phyloP scores from a whole-genome alignment of 495 filamentous ascomycete species.

The Haplographium delicatum region DNA sequence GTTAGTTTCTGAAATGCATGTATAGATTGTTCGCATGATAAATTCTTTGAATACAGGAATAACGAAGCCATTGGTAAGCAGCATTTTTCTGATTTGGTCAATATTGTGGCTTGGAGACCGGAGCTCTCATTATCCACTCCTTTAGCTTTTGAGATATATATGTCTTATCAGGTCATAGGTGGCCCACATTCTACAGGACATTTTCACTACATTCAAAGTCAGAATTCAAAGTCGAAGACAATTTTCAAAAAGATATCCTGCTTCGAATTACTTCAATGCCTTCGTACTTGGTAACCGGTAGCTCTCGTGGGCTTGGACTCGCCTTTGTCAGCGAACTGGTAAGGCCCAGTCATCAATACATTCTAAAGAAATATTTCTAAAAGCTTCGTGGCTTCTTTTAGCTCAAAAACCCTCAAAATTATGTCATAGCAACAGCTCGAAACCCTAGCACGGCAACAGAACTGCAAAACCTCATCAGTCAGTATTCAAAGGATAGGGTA shows the following conservation, averaged over 20 bases:
- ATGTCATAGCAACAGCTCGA: not conserved
- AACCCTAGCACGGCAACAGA: not conserved
- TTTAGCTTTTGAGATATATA: not conserved
- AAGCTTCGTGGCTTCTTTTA: not conserved
- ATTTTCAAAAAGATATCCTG: not conserved
- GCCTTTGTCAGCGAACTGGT: conserved; percentile 14
- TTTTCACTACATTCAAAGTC: not conserved
- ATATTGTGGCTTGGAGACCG: not conserved
- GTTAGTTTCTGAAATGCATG: no score
- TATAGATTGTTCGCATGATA: no score
- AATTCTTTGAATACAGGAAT: no score
- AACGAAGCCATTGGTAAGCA: not conserved
- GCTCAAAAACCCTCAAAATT: not conserved
- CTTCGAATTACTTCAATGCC: conserved; percentile 3
- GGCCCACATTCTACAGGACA: not conserved
- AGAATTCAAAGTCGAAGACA: not conserved
- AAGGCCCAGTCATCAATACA: not conserved
- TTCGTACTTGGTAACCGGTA: conserved; percentile 15
- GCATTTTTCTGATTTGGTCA: not conserved
- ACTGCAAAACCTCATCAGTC: not conserved
- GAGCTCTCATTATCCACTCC: not conserved
- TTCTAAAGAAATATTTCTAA: not conserved
- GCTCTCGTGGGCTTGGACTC: conserved; percentile 12
- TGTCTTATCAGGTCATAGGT: not conserved
- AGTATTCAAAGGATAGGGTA: not conserved